phyloP scores from a whole-genome alignment of 139 green algal genomes.

The Eudorina sp. region DNA sequence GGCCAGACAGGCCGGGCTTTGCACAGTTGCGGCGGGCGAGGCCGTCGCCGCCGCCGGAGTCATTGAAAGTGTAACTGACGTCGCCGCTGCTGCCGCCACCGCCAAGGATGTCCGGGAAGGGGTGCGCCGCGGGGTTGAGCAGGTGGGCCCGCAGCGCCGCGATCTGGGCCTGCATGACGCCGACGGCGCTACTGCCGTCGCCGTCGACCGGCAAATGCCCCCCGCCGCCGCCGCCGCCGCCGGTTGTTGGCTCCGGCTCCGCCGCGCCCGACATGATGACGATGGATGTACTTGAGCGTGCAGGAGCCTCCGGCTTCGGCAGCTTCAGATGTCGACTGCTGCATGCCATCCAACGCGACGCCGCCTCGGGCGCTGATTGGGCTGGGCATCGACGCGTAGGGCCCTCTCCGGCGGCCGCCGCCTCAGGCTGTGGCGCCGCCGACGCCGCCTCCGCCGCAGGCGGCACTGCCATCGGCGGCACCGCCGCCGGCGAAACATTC shows the following conservation, averaged over 20 bases:
- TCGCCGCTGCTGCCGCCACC: background rate
- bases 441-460: too few species aligned
- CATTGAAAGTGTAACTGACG: background rate
- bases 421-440: too few species aligned
- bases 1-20: too few species aligned
- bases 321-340: background rate
- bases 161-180: conserved; percentile 5
- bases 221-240: background rate
- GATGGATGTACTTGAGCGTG: background rate
- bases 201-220: too few species aligned
- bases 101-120: conserved; percentile 1
- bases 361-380: too few species aligned
- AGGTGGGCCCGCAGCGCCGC: conserved; percentile 5
- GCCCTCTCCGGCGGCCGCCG: too few species aligned
- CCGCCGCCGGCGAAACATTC: too few species aligned
- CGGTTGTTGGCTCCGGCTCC: background rate
- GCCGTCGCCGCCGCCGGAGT: background rate
- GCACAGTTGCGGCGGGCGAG: background rate
- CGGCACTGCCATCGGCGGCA: too few species aligned
- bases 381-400: too few species aligned
- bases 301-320: background rate
- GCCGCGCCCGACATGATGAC: background rate
- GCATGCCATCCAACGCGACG: background rate
- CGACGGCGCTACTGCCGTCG: too few species aligned
- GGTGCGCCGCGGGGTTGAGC: background rate